Evolutionary conservation across 176 grass and related monocot species (phyloP).

Genomic region (Phragmites australis): DNA sequence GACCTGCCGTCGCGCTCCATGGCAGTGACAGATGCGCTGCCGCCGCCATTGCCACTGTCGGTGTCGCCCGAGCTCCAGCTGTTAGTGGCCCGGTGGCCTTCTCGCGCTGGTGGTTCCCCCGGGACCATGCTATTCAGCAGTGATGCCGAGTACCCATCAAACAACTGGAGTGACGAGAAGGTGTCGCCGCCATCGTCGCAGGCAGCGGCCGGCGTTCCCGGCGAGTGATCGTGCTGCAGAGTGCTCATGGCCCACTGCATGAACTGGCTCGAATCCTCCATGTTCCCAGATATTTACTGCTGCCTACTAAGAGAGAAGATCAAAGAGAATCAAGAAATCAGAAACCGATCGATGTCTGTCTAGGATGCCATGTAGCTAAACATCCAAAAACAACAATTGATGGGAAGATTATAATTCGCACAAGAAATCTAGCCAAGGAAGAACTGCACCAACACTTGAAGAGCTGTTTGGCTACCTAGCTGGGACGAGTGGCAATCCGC

Average conservation of each 20-base stretch:
- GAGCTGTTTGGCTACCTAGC: not conserved
- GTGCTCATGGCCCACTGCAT: conserved; percentile 45
- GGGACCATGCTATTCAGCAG: not conserved
- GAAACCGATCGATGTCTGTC: not conserved
- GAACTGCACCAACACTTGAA: not conserved
- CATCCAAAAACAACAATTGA: not conserved
- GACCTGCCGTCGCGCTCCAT: conserved; percentile 37
- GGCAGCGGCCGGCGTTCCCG: not conserved
- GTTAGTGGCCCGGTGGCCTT: not conserved
- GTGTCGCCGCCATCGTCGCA: not conserved
- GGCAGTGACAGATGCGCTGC: not conserved
- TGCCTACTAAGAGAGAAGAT: not conserved
- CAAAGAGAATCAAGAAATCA: not conserved
- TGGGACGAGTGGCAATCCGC: not conserved
- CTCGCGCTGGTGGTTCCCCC: not conserved
- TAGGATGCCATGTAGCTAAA: not conserved
- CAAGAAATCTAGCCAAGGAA: not conserved
- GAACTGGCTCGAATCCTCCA: conserved; percentile 40
- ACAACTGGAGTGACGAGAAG: not conserved
- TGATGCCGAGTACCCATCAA: not conserved
- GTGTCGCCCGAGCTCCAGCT: conserved; percentile 37
- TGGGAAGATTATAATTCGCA: not conserved
- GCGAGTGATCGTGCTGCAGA: conserved; percentile 27
- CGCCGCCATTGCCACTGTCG: not conserved
- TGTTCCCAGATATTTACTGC: not conserved